Percentiles rank a stretch among this genome's conserved stretches.
phyloP scores from a whole-genome alignment of 352 stramenopile genomes.

The Phytophthora sp. region DNA sequence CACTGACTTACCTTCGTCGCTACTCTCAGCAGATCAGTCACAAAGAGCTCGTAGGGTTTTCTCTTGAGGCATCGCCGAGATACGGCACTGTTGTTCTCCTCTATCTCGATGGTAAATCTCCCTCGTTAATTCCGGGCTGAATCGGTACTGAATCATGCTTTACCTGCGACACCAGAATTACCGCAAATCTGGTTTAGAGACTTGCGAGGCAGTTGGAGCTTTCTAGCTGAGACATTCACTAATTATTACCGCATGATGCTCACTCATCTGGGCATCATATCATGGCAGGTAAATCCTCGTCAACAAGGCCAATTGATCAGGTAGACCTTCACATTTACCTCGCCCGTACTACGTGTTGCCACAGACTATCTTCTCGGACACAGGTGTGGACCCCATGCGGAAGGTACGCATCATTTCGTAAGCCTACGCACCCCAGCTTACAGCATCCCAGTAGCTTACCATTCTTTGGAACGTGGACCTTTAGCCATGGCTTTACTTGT shows the following conservation, averaged over 20 bases:
- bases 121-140: too few species aligned
- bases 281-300: slow-evolving; percentile 59
- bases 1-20: not conserved
- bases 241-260: slow-evolving; percentile 89
- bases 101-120: slow-evolving; percentile 41
- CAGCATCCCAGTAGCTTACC: not conserved
- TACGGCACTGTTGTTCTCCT: slow-evolving; percentile 68
- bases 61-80: slow-evolving; percentile 60
- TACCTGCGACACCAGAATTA: slow-evolving; percentile 43
- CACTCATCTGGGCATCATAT: slow-evolving; percentile 73
- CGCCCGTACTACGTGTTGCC: not conserved
- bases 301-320: not conserved
- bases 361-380: slow-evolving; percentile 70
- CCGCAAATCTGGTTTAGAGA: slow-evolving; percentile 76
- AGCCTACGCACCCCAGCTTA: not conserved
- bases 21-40: slow-evolving; percentile 12
- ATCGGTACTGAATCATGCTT: too few species aligned
- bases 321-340: not conserved
- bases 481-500: slow-evolving; percentile 81
- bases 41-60: slow-evolving; percentile 47
- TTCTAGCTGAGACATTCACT: slow-evolving; percentile 68
- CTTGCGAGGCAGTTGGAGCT: slow-evolving; percentile 65
- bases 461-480: not conserved
- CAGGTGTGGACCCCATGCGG: slow-evolving; percentile 58
- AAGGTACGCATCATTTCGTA: slow-evolving; percentile 40